Evolutionary conservation across 768 basidiomycete genomes (phyloP), one percentile per base, ranked within the genome.

Genomic region (Harrya chromipes): DNA sequence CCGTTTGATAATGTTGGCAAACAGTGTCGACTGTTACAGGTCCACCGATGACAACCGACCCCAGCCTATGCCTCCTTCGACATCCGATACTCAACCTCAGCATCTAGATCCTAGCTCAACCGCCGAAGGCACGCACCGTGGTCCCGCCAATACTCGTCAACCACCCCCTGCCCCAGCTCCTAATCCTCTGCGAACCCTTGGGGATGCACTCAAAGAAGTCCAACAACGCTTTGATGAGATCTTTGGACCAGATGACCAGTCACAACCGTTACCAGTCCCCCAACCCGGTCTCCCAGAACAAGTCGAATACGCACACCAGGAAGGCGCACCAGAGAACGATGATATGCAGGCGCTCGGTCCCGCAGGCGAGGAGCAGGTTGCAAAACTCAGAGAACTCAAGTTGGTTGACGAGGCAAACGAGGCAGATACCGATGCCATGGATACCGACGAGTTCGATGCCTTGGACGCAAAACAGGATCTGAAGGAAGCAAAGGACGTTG

Each of bases 321-420:
- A 48, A 80, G 56, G 87, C 2, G 84, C 84, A 34, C 84, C 87
- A 41, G 74, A 71, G 24, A 82, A 80, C 52, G 72, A 85, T 47
- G 80, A 85, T 29, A 88, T 88, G 82, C 92, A 95, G 68, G 92
- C 94, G 1, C 78, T 98, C 19, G 95, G 92, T 6, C 83, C 91
- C 1, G 86, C 94, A 3, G 83, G 79, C 10, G 84, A 90, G 37
- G 92, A 95, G 57, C 83, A 94, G 63, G 80, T 82, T 11, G 85
- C 88, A 16, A 89, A 85, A 61, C 72, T 97, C 40, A 78, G 85
- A 55, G 85, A 95, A 43, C 82, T 97, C 31, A 86, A 81, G 39
- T 74, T 97, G 54, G 67, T 83, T 23, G 90, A 90, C 53, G 82
- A 82, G 3, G 75, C 76, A 26, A 64, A 70, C 37, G 75, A 69